These are phyloP conservation scores for Xylaria castorea DNA, from an alignment of 495 filamentous ascomycete species.

Conservation along the genomic window DNA sequence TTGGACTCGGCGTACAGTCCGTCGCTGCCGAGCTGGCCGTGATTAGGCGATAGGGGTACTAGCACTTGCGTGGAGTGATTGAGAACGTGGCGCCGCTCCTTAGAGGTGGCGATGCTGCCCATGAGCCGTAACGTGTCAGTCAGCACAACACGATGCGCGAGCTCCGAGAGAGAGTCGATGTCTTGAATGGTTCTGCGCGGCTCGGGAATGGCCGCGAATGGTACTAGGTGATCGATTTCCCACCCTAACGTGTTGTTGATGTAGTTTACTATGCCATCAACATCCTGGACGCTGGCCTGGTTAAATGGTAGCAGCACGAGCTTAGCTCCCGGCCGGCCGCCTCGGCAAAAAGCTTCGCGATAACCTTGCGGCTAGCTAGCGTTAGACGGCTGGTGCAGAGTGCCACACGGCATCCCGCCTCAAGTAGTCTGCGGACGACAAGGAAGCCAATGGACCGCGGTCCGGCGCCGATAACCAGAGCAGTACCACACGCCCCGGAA, in stretches of 20 bases:
- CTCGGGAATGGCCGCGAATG: constrained; percentile 87
- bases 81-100: constrained; percentile 82
- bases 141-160: constrained; percentile 98
- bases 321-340: constrained; percentile 80
- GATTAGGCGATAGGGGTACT: constrained; percentile 93
- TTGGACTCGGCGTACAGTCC: constrained; percentile 98
- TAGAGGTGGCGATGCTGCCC: constrained; percentile 85
- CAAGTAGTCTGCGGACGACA: constrained; percentile 55
- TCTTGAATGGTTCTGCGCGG: constrained; percentile 89
- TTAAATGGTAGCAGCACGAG: constrained; percentile 94
- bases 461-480: constrained; percentile 88
- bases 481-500: constrained; percentile 74
- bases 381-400: no score
- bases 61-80: constrained; percentile 95
- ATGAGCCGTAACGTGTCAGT: constrained; percentile 92
- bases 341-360: constrained; percentile 42
- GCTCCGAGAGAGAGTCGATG: constrained; percentile 93
- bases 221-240: constrained; percentile 87
- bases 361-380: no score
- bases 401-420: no score
- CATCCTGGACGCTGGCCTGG: constrained; percentile 88
- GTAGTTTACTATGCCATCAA: constrained; percentile 81
- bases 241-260: constrained; percentile 86
- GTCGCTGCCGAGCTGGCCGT: constrained; percentile 97
- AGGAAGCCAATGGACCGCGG: constrained; percentile 90